These are phyloP conservation scores for Hyaloscypha finlandica DNA, from an alignment of 495 filamentous ascomycete genomes.

Conservation along the genomic window DNA sequence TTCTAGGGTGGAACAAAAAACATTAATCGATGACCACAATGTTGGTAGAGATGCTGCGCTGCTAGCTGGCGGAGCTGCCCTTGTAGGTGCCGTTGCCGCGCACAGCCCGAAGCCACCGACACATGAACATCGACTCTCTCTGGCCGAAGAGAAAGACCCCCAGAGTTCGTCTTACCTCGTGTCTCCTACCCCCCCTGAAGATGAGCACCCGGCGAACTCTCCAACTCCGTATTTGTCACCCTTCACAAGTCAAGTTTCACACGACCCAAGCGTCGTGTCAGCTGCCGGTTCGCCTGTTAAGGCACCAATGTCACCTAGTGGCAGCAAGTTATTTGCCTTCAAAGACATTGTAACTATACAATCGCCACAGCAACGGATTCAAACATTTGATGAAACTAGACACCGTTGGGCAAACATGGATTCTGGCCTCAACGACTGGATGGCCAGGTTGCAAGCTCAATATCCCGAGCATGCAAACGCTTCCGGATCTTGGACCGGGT, in stretches of 20 bases:
- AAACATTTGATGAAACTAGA: constrained; percentile 67
- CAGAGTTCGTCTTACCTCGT: constrained; percentile 35
- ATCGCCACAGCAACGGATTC: constrained; percentile 59
- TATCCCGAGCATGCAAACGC: constrained; percentile 32
- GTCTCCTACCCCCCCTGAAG: constrained; percentile 36
- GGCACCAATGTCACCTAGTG: background rate
- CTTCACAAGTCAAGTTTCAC: constrained; percentile 2
- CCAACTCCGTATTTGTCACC: constrained; percentile 22
- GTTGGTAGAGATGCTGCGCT: constrained; percentile 18
- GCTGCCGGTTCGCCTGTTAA: constrained; percentile 18
- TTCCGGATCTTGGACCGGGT: constrained; percentile 17
- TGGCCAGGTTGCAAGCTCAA: constrained; percentile 39
- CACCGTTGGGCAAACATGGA: constrained; percentile 69
- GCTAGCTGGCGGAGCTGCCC: constrained; percentile 14
- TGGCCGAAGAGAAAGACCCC: constrained; percentile 47
- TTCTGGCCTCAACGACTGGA: constrained; percentile 75
- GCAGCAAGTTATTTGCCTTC: constrained; percentile 23
- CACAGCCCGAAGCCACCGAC: constrained; percentile 2
- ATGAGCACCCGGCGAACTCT: constrained; percentile 41
- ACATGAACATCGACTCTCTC: constrained; percentile 31
- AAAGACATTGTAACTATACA: constrained; percentile 29
- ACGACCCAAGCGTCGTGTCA: constrained; percentile 19
- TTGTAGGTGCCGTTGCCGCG: constrained; percentile 4
- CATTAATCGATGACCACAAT: constrained; percentile 10
- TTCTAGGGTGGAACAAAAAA: background rate